These are phyloP conservation scores for Rhinocladiella similis DNA, from an alignment of 2,329 filamentous ascomycete genomes.

Conservation along the genomic window DNA sequence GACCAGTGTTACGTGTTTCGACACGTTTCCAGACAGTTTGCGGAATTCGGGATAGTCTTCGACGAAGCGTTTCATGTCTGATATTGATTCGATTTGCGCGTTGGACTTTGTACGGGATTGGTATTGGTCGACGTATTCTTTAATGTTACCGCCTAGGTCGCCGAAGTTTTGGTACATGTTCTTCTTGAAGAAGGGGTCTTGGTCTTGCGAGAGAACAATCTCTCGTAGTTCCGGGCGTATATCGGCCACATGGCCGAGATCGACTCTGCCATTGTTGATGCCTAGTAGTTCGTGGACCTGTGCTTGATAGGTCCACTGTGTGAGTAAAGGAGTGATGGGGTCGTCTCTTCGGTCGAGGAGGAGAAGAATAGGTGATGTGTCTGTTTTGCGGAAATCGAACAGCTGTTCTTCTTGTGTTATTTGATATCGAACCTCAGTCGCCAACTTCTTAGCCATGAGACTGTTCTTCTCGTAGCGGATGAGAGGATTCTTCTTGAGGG, in stretches of 20 bases:
- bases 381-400: constrained; percentile 92
- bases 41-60: constrained; percentile 98
- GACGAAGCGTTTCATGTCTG: constrained; percentile 98
- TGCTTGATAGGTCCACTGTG: constrained; percentile 99
- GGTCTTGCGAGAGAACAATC: constrained; percentile 92
- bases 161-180: constrained; percentile 99
- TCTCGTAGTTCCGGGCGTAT: constrained; percentile 85
- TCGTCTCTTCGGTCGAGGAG: constrained; percentile 91
- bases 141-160: constrained; percentile 91
- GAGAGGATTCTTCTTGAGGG: constrained; percentile 93
- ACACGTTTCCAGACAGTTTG: constrained; percentile 95
- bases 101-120: constrained; percentile 96
- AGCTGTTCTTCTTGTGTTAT: constrained; percentile 95
- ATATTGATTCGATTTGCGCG: constrained; percentile 93
- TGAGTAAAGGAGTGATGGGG: constrained; percentile 88
- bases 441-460: constrained; percentile 84
- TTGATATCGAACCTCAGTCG: constrained; percentile 85
- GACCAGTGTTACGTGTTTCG: constrained; percentile 95
- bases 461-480: constrained; percentile 94
- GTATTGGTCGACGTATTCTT: constrained; percentile 98
- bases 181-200: constrained; percentile 98
- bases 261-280: constrained; percentile 91
- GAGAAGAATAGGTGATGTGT: constrained; percentile 89
- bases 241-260: constrained; percentile 80
- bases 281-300: constrained; percentile 98